A percentile compares a stretch with the other conserved stretches of the same genome.
Conservation (phyloP, 2,329 filamentous ascomycete genomes). For the Diaporthe longicolla region DNA sequence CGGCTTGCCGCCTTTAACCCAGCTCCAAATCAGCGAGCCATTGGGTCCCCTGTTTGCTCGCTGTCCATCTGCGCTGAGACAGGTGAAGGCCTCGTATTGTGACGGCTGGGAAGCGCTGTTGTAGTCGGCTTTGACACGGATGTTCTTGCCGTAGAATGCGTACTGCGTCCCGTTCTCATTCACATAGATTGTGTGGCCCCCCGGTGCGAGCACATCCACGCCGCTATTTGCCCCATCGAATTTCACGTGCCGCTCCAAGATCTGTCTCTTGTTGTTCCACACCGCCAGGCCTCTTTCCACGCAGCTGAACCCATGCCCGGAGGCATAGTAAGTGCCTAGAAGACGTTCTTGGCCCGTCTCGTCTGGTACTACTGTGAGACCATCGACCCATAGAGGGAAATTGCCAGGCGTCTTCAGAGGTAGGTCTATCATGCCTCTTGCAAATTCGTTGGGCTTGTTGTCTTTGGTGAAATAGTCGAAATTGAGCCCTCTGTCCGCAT, state of each 20-base stretch:
- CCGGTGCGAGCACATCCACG: conserved; percentile 20
- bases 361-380: conserved; percentile 36
- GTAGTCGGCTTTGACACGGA: conserved; percentile 40
- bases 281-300: conserved; percentile 36
- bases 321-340: conserved; percentile 36
- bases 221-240: conserved; percentile 10
- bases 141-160: conserved; percentile 40
- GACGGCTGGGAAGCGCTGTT: conserved; percentile 32
- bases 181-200: conserved; percentile 38
- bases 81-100: conserved; percentile 43
- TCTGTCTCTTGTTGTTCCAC: conserved; percentile 36
- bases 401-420: conserved; percentile 24
- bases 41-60: conserved; percentile 30
- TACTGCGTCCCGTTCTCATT: conserved; percentile 34
- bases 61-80: conserved; percentile 28
- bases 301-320: conserved; percentile 23
- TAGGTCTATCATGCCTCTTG: conserved; percentile 37
- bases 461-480: conserved; percentile 39
- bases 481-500: conserved; percentile 34
- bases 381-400: conserved; percentile 40
- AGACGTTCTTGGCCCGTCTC: conserved; percentile 27
- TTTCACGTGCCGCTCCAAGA: conserved; percentile 29
- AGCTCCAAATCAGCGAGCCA: conserved; percentile 37
- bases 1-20: conserved; percentile 39
- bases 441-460: conserved; percentile 32